A percentile compares a stretch with the other conserved stretches of the same genome.
phyloP scores from a whole-genome alignment of 2,329 filamentous ascomycete genomes.

The Penicillium nordicum region DNA sequence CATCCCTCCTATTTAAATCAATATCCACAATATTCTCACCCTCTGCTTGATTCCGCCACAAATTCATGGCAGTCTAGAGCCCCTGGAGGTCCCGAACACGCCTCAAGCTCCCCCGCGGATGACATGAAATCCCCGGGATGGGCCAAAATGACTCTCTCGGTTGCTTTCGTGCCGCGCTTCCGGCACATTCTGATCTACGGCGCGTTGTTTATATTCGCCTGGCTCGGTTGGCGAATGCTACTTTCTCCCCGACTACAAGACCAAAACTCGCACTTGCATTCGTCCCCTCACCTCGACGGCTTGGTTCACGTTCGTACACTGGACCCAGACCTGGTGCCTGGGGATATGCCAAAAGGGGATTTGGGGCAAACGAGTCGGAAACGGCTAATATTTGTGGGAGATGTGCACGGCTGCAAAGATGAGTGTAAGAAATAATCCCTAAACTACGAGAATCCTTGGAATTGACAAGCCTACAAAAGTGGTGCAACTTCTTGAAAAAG shows the following conservation, averaged over 20 bases:
- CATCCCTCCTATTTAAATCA: constrained; percentile 10
- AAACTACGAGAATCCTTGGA: neutral
- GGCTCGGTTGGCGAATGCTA: constrained; percentile 34
- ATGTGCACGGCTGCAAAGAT: constrained; percentile 82
- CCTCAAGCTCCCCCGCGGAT: constrained; percentile 16
- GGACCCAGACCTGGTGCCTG: constrained; percentile 47
- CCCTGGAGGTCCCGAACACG: constrained; percentile 18
- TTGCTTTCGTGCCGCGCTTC: constrained; percentile 39
- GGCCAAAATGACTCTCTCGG: constrained; percentile 18
- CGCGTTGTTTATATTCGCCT: constrained; percentile 31
- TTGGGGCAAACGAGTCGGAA: constrained; percentile 36
- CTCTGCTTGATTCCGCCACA: constrained; percentile 38
- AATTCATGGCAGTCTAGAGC: constrained; percentile 38
- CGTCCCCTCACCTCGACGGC: constrained; percentile 47
- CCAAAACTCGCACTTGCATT: constrained; percentile 26
- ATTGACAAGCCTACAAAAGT: constrained; percentile 33
- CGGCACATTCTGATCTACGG: constrained; percentile 38
- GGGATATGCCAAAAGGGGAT: constrained; percentile 14
- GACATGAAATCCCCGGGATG: constrained; percentile 20
- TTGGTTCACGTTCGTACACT: constrained; percentile 52
- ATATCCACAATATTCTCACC: constrained; percentile 22
- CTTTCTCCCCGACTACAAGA: constrained; percentile 34
- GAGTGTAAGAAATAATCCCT: constrained; percentile 50
- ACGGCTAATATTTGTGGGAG: constrained; percentile 77
- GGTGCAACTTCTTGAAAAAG: constrained; percentile 61